These are phyloP conservation scores for Fraxinus baroniana DNA, from an alignment of 305 asterid genomes.

Conservation along the genomic window DNA sequence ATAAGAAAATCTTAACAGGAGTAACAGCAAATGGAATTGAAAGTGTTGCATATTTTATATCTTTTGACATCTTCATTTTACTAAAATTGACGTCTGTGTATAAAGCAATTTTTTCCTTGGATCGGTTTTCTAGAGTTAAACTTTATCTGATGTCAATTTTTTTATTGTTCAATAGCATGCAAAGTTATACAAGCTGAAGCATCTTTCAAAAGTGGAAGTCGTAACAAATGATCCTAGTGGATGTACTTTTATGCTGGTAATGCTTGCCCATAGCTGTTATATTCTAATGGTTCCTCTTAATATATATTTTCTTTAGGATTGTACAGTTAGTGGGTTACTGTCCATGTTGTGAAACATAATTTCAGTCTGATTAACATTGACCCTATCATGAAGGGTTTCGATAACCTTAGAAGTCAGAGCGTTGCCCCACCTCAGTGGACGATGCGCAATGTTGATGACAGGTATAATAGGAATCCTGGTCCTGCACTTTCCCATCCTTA, in stretches of 20 bases:
- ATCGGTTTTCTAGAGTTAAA: not conserved
- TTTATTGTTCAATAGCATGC: slow-evolving; percentile 66
- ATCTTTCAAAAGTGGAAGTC: slow-evolving; percentile 89
- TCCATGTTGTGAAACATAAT: not conserved
- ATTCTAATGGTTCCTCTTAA: slow-evolving; percentile 9
- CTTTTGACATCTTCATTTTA: slow-evolving; percentile 10
- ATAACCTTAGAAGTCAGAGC: slow-evolving; percentile 92
- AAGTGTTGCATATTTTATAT: slow-evolving; percentile 7
- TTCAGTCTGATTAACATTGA: slow-evolving; percentile 24
- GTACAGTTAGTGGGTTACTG: slow-evolving; percentile 3
- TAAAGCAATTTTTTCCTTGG: not conserved
- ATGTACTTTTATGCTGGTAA: slow-evolving; percentile 91
- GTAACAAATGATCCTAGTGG: slow-evolving; percentile 95
- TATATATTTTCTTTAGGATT: slow-evolving; percentile 4
- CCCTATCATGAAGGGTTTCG: slow-evolving; percentile 72
- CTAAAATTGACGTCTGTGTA: not conserved
- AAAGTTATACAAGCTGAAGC: slow-evolving; percentile 85
- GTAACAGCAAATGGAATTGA: not conserved
- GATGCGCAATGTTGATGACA: slow-evolving; percentile 97
- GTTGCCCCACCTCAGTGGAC: slow-evolving; percentile 99
- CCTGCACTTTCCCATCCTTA: slow-evolving; percentile 14
- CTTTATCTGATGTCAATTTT: slow-evolving; percentile 26
- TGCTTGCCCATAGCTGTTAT: slow-evolving; percentile 13
- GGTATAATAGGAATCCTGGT: slow-evolving; percentile 42
- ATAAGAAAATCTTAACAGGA: not conserved